phyloP scores from a whole-genome alignment of 176 grass and related monocot genomes.

The Lolium multiflorum region DNA sequence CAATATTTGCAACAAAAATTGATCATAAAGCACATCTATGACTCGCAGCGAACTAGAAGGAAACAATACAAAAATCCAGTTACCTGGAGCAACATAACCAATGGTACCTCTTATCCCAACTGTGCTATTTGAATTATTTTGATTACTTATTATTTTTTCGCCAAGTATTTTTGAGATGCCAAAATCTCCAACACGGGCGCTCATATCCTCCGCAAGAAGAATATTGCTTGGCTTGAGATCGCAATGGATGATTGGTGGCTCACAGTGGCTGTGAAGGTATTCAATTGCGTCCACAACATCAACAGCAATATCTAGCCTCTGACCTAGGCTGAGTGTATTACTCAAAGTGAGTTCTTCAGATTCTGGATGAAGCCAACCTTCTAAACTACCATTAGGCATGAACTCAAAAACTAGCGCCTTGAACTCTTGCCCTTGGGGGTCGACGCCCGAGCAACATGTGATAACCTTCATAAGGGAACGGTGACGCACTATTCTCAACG shows the following conservation, averaged over 20 bases:
- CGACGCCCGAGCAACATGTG: constrained; percentile 38
- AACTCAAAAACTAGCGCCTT: constrained; percentile 47
- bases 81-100: background rate
- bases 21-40: background rate
- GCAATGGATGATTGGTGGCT: background rate
- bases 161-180: background rate
- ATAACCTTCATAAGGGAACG: constrained; percentile 46
- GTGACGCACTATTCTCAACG: constrained; percentile 7
- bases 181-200: background rate
- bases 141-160: background rate
- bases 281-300: background rate
- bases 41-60: background rate
- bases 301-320: background rate
- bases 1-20: background rate
- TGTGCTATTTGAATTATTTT: background rate
- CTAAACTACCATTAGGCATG: constrained; percentile 47
- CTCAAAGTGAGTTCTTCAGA: background rate
- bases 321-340: constrained; percentile 19
- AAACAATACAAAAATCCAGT: background rate
- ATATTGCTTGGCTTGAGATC: background rate
- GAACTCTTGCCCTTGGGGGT: constrained; percentile 38
- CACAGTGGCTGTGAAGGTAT: background rate
- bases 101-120: background rate
- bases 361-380: constrained; percentile 38
- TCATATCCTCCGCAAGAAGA: background rate